phyloP scores from a whole-genome alignment of 2,329 filamentous ascomycete species.

The Raffaelea arxii region DNA sequence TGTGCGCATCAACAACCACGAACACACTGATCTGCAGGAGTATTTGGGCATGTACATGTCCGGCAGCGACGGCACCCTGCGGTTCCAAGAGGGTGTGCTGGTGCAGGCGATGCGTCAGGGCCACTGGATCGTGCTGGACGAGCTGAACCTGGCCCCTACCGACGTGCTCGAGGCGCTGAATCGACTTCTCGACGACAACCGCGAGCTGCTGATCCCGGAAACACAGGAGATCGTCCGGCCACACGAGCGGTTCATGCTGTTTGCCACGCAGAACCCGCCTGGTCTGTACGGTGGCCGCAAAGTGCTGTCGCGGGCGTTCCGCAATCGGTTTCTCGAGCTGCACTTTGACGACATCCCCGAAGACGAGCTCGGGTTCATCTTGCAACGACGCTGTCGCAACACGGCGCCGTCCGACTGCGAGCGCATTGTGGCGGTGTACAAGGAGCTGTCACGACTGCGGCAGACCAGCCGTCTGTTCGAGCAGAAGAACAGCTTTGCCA shows the following conservation, averaged over 20 bases:
- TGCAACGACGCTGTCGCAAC: conserved; percentile 77
- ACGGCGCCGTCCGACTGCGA: conserved; percentile 85
- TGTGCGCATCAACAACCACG: conserved; percentile 98
- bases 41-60: conserved; percentile 94
- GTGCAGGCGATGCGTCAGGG: conserved; percentile 88
- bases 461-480: conserved; percentile 91
- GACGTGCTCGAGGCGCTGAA: conserved; percentile 96
- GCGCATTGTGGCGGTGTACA: conserved; percentile 87
- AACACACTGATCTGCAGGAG: conserved; percentile 96
- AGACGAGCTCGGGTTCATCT: conserved; percentile 81
- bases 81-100: conserved; percentile 86
- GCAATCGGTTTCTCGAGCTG: conserved; percentile 92
- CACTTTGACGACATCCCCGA: conserved; percentile 98
- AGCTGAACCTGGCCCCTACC: conserved; percentile 91
- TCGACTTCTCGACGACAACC: conserved; percentile 88
- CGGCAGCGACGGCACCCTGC: conserved; percentile 70
- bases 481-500: conserved; percentile 95
- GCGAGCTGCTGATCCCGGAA: conserved; percentile 90
- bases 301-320: conserved; percentile 83
- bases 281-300: conserved; percentile 94
- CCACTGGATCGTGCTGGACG: conserved; percentile 96
- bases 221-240: conserved; percentile 90
- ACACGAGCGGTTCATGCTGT: conserved; percentile 93
- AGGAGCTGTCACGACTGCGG: conserved; percentile 78
- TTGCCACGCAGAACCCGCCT: conserved; percentile 94